Evolutionary conservation across 2,329 filamentous ascomycete species (phyloP), one percentile per base, ranked within the genome.

Genomic region (Colletotrichum tropicicola): DNA sequence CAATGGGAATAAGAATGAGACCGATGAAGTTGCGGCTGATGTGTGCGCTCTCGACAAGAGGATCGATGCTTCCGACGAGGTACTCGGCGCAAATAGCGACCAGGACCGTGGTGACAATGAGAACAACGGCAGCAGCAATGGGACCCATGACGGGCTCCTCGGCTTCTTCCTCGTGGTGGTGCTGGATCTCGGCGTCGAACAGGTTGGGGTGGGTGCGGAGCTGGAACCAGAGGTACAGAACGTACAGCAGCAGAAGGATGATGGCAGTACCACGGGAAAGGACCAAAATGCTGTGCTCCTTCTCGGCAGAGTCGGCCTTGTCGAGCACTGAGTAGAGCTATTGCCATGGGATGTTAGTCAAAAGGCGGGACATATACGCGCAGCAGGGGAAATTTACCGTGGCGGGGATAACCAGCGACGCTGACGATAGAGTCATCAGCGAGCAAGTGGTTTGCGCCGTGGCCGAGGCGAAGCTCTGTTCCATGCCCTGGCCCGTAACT

Each of bases 11-110:
- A 19, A 94, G 80, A 52, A 94, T 92, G 51, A 94, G 81, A 81
- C 92, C 92, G 70, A 94, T 93, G 70, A 94, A 94, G 1, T 89
- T 92, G 78, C 92, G 92, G 81, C 89, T 93, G 74, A 94, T 91
- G 65, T 89, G 85, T 2, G 89, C 88, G 44, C 83, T 88, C 69
- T 88, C 83, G 23, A 93, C 92, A 48, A 94, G 85, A 27, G 84
- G 82, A 68, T 93, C 91, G 71, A 94, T 94, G 72, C 89, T 92
- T 70, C 88, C 89, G 32, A 94, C 92, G 6, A 94, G 84, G 71
- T 91, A 92, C 66, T 94, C 92, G 68, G 92, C 92, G 72, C 91
- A 93, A 59, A 92, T 75, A 17, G 91, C 86, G 27, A 95, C 91
- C 3, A 91, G 75, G 13, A 94, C 54, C 0, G 92, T 95, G 17